phyloP scores from a whole-genome alignment of 1,284 basidiomycete species.

The Boletus smithii region DNA sequence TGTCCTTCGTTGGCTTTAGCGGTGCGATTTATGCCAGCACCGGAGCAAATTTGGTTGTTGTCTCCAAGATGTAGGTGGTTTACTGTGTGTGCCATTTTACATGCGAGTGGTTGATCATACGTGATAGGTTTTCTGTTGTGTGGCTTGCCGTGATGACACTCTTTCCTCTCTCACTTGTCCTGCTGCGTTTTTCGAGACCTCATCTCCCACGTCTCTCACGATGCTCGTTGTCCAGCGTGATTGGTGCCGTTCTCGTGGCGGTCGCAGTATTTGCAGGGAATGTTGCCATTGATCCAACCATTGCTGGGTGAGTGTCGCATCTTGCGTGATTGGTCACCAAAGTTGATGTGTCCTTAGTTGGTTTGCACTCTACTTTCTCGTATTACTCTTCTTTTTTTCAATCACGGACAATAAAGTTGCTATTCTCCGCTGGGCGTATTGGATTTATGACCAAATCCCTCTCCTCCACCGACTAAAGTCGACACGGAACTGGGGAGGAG shows the following conservation, averaged over 20 bases:
- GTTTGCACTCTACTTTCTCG: constrained; percentile 57
- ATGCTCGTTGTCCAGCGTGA: constrained; percentile 40
- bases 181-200: constrained; percentile 64
- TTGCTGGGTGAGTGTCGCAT: constrained; percentile 44
- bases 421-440: constrained; percentile 52
- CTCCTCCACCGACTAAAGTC: constrained; percentile 39
- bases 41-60: constrained; percentile 47
- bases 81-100: background rate
- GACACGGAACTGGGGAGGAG: constrained; percentile 42
- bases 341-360: constrained; percentile 41
- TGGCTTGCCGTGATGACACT: constrained; percentile 64
- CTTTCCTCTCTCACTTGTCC: constrained; percentile 57
- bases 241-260: constrained; percentile 44
- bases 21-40: constrained; percentile 57
- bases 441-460: constrained; percentile 61
- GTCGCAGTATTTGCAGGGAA: constrained; percentile 57
- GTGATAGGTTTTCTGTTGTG: constrained; percentile 52
- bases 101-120: background rate
- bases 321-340: background rate
- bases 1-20: constrained; percentile 50
- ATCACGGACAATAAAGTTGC: constrained; percentile 50
- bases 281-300: constrained; percentile 51
- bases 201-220: constrained; percentile 46
- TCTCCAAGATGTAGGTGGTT: constrained; percentile 54
- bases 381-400: constrained; percentile 45